Evolutionary conservation across 2,329 filamentous ascomycete species (phyloP).

Genomic region (Colletotrichum phormii): DNA sequence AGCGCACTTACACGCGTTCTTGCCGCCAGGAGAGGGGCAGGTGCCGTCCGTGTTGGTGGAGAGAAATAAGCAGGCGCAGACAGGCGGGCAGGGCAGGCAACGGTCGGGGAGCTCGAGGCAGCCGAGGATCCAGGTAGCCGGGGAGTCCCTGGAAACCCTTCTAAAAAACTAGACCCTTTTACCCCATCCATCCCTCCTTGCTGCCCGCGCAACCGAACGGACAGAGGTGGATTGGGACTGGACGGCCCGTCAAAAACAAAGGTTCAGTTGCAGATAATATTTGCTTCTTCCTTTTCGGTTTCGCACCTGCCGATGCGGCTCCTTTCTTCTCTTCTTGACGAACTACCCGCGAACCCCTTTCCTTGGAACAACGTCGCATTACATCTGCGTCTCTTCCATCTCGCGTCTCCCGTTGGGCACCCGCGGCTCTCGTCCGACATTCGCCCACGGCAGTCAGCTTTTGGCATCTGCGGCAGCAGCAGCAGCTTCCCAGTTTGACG

Average conservation of each 20-base stretch:
- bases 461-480: neutral
- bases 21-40: neutral
- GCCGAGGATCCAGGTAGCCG: neutral
- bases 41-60: neutral
- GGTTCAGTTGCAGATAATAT: slow-evolving; percentile 4
- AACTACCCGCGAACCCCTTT: slow-evolving; percentile 3
- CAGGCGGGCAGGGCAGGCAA: neutral
- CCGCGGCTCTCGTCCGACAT: slow-evolving; percentile 2
- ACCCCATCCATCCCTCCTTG: slow-evolving; percentile 28
- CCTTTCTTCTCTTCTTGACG: neutral
- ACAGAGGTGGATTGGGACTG: slow-evolving; percentile 13
- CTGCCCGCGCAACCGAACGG: slow-evolving; percentile 35
- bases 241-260: slow-evolving; percentile 30
- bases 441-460: slow-evolving; percentile 13
- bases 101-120: neutral
- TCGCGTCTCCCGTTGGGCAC: neutral
- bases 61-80: neutral
- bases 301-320: slow-evolving; percentile 16
- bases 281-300: slow-evolving; percentile 21
- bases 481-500: slow-evolving; percentile 21
- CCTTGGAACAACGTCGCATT: slow-evolving; percentile 10
- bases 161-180: slow-evolving; percentile 33
- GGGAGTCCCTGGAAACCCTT: slow-evolving; percentile 29
- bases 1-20: neutral
- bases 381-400: slow-evolving; percentile 3